Evolutionary conservation across 1,284 basidiomycete species (phyloP), one percentile per base, ranked within the genome.

Genomic region (Cutaneotrichosporon arboriforme): DNA sequence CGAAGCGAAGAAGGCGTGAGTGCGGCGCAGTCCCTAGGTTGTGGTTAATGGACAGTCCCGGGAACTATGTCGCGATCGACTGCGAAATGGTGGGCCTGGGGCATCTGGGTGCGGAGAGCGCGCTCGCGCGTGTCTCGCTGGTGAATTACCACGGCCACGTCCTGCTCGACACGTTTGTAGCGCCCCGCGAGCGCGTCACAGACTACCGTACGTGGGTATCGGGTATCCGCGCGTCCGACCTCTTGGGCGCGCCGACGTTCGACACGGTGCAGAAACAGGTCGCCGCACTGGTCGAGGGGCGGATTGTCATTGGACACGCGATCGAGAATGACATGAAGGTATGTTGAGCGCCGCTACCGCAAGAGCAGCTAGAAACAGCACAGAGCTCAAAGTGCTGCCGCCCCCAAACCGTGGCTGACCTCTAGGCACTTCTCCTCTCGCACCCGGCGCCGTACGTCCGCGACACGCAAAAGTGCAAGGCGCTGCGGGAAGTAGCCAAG

Each of bases 11-110:
- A 64, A 61, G 58, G 68, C 66, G 71, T 60, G 54, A 63, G 70
- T 64, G 33, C 15, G 26, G 26, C 12, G 21, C 18, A 31, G n/a
- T n/a, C n/a, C n/a, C n/a, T n/a, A n/a, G n/a, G n/a, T n/a, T n/a
- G n/a, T n/a, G n/a, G 49, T 56, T 62, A 50, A 58, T 50, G 33
- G 7, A n/a, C 52, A 67, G 66, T 15, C 61, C 62, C 1, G 66
- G 65, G 4, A 68, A 66, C 51, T 70, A 69, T 61, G 50, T 94
- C 26, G 85, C 90, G 0, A 77, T 97, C 40, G 93, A 97, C 72
- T 97, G 93, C 65, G 93, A 98, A 76, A 97, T 98, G 93, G 94
- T 98, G 4, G 93, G 93, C 1, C 83, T 97, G 7, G 92, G 93
- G 0, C 80, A 84, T 9, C 80, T 86, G 31, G 92, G 90, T 10